A percentile compares a stretch with the other conserved stretches of the same genome.
Evolutionary conservation across 495 filamentous ascomycete species (phyloP).

Genomic region (Collariella sp.): DNA sequence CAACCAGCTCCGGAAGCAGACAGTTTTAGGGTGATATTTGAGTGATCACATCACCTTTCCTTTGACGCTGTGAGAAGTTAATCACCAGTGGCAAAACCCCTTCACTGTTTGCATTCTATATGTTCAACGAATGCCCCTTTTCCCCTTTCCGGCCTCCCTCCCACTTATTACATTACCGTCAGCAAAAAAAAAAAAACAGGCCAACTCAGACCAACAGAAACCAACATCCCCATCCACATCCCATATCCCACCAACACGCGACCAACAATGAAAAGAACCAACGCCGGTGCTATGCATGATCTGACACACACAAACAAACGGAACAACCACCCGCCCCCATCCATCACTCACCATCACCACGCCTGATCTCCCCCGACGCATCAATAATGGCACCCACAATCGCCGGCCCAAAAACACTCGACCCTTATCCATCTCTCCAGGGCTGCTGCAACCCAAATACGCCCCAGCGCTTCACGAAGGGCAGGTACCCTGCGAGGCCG

Average conservation of each 20-base stretch:
- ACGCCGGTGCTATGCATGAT: slow-evolving; percentile 40
- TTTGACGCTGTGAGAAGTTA: too few relatives aligned
- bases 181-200: background rate
- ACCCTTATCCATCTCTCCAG: slow-evolving; percentile 98
- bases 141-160: background rate
- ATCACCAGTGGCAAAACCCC: too few relatives aligned
- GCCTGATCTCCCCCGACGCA: slow-evolving; percentile 78
- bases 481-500: slow-evolving; percentile 81
- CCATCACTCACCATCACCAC: slow-evolving; percentile 2
- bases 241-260: background rate
- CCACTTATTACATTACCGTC: background rate
- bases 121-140: background rate
- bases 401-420: slow-evolving; percentile 84
- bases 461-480: slow-evolving; percentile 64
- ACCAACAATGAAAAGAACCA: slow-evolving; percentile 1
- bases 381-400: slow-evolving; percentile 93
- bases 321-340: background rate
- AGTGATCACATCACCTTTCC: too few relatives aligned
- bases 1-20: too few relatives aligned
- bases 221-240: background rate
- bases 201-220: background rate
- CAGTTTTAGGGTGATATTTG: too few relatives aligned
- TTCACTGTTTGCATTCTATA: background rate
- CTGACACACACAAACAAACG: background rate
- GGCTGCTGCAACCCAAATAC: slow-evolving; percentile 78